A percentile compares a stretch with the other conserved stretches of the same genome.
These are phyloP conservation scores for Oryza australiensis DNA, from an alignment of 176 grass and related monocot species.

Conservation along the genomic window DNA sequence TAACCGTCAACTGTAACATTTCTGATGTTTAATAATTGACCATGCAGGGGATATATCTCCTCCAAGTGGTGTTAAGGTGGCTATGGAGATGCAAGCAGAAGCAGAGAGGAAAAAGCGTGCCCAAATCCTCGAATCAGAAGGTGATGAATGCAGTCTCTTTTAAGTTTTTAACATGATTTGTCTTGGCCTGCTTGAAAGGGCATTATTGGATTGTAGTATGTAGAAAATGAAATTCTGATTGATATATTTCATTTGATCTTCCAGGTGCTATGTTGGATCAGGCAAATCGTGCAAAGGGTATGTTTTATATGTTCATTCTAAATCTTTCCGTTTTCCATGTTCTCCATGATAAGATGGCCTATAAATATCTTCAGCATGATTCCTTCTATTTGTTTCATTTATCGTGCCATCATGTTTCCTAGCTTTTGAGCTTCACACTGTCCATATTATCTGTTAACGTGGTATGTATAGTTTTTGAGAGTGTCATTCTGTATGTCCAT, in stretches of 20 bases:
- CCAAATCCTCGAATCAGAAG: slow-evolving; percentile 96
- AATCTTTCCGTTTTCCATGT: neutral
- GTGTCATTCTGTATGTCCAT: neutral
- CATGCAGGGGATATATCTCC: slow-evolving; percentile 88
- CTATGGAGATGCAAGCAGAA: slow-evolving; percentile 99
- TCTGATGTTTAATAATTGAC: slow-evolving; percentile 30
- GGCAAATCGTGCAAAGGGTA: slow-evolving; percentile 93
- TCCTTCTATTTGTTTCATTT: slow-evolving; percentile 19
- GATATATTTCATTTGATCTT: slow-evolving; percentile 27
- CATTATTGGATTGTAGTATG: neutral
- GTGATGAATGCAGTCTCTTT: slow-evolving; percentile 37
- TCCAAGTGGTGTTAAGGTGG: slow-evolving; percentile 72
- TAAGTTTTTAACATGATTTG: slow-evolving; percentile 17
- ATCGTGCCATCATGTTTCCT: neutral
- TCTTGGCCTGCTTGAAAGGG: neutral
- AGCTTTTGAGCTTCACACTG: neutral
- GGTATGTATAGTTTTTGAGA: no score
- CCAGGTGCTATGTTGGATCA: slow-evolving; percentile 81
- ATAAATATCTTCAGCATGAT: neutral
- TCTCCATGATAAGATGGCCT: neutral
- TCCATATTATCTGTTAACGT: neutral
- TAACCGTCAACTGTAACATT: slow-evolving; percentile 4
- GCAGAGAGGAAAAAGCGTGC: slow-evolving; percentile 96
- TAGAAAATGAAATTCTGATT: neutral
- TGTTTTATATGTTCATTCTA: slow-evolving; percentile 18